Conservation (phyloP, 306 rosid genomes). For the Cicer cuneatum region DNA sequence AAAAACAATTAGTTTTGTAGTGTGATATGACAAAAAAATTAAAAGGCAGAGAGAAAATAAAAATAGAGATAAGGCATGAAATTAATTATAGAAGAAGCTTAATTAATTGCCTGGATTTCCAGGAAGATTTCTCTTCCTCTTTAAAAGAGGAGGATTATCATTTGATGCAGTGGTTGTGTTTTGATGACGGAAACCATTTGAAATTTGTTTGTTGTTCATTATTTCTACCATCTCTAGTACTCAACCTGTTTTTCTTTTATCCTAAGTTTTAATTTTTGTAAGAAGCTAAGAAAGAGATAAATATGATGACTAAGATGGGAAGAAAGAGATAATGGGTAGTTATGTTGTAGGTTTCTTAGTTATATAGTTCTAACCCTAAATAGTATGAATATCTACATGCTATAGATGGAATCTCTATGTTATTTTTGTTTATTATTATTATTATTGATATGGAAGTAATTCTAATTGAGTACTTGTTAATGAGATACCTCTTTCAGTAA, state of each 20-base stretch:
- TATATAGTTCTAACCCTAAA: constrained; percentile 56
- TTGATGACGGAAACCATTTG: constrained; percentile 50
- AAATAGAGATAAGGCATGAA: not conserved
- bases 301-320: not conserved
- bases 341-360: constrained; percentile 40
- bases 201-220: constrained; percentile 60
- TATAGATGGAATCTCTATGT: constrained; percentile 62
- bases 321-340: constrained; percentile 39
- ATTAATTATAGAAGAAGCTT: constrained; percentile 40
- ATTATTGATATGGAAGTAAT: too few relatives aligned
- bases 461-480: too few relatives aligned
- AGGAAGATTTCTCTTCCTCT: constrained; percentile 91
- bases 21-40: not conserved
- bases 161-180: constrained; percentile 47
- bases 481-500: too few relatives aligned
- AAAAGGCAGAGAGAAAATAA: not conserved
- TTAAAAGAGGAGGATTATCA: constrained; percentile 49
- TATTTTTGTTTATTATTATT: constrained; percentile 12
- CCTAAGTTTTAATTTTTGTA: constrained; percentile 41
- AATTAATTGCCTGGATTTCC: constrained; percentile 72
- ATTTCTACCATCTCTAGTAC: constrained; percentile 35
- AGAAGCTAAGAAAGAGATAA: constrained; percentile 44
- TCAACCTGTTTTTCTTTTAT: constrained; percentile 34
- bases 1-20: not conserved
- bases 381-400: constrained; percentile 51